A percentile compares a stretch with the other conserved stretches of the same genome.
Evolutionary conservation across 306 rosid species (phyloP).

Genomic region (Malus domestica): ASM211411v1 NC_041790.1:17692501-17693000

Average conservation of each 20-base stretch:
- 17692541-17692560: neutral
- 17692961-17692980: conserved; percentile 40
- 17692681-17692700: neutral
- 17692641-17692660: neutral
- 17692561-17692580: neutral
- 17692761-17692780: conserved; percentile 34
- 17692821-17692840: conserved; percentile 51
- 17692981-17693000: conserved; percentile 37
- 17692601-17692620: conserved; percentile 1
- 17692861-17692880: conserved; percentile 31
- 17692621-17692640: neutral
- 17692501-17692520: neutral
- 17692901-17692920: conserved; percentile 8
- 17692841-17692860: conserved; percentile 52
- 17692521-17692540: neutral
- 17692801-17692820: conserved; percentile 26
- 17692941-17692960: neutral
- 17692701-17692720: neutral
- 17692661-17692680: conserved; percentile 4
- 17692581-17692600: neutral
- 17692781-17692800: conserved; percentile 41
- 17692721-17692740: conserved; percentile 31
- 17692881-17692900: neutral
- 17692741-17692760: conserved; percentile 36
- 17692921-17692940: neutral